Conservation (phyloP, 1,284 basidiomycete genomes). For the Sporisorium graminicola region DNA sequence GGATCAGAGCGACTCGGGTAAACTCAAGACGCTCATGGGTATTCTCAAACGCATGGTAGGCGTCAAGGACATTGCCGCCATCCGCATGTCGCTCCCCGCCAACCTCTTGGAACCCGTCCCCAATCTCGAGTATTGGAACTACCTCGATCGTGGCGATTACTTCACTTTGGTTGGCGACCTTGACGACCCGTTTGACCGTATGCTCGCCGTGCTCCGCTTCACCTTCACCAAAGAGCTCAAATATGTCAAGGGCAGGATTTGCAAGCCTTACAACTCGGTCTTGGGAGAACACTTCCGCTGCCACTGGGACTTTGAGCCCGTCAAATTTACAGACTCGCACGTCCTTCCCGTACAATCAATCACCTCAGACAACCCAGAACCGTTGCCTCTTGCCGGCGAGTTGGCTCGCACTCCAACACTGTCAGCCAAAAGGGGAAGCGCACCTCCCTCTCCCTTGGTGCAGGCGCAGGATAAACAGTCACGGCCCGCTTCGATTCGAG, state of each 20-base stretch:
- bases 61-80: conserved; percentile 67
- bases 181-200: conserved; percentile 88
- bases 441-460: conserved; percentile 38
- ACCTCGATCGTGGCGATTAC: conserved; percentile 90
- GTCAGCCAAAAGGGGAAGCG: conserved; percentile 40
- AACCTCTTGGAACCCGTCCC: conserved; percentile 67
- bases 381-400: conserved; percentile 28
- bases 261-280: conserved; percentile 83
- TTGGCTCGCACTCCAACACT: conserved; percentile 29
- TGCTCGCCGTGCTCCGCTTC: conserved; percentile 90
- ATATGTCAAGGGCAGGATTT: conserved; percentile 85
- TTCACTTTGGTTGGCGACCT: conserved; percentile 88
- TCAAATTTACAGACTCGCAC: conserved; percentile 47
- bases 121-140: conserved; percentile 74
- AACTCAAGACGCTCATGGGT: conserved; percentile 64
- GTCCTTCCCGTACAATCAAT: conserved; percentile 49
- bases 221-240: conserved; percentile 92
- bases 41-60: conserved; percentile 67
- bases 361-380: conserved; percentile 32
- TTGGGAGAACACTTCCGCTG: conserved; percentile 67
- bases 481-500: conserved; percentile 40
- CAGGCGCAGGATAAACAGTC: conserved; percentile 42
- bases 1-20: conserved; percentile 63
- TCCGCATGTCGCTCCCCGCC: conserved; percentile 66
- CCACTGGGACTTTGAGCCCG: conserved; percentile 64